These are phyloP conservation scores for Aspergillus ustus DNA, from an alignment of 2,329 filamentous ascomycete species.

Conservation along the genomic window DNA sequence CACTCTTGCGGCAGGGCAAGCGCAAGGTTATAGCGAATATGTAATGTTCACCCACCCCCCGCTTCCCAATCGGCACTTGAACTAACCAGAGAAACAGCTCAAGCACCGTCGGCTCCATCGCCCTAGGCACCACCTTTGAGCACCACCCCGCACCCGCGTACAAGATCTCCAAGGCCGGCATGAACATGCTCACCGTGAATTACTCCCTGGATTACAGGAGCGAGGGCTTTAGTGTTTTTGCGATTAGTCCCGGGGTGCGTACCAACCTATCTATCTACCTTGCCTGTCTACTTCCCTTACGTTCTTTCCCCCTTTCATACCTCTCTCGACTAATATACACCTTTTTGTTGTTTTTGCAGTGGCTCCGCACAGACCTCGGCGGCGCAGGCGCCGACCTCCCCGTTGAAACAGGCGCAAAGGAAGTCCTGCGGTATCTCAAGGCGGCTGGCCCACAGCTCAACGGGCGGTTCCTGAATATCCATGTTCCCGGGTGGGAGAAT, in stretches of 20 bases:
- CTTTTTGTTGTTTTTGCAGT: slow-evolving; percentile 36
- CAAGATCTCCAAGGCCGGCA: slow-evolving; percentile 54
- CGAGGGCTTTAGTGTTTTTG: slow-evolving; percentile 49
- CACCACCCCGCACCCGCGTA: slow-evolving; percentile 40
- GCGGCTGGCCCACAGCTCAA: slow-evolving; percentile 43
- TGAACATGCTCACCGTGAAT: slow-evolving; percentile 53
- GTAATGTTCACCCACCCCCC: slow-evolving; percentile 28
- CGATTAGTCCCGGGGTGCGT: slow-evolving; percentile 52
- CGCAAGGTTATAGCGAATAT: slow-evolving; percentile 53
- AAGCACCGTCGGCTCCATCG: slow-evolving; percentile 37
- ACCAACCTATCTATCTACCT: too few species aligned
- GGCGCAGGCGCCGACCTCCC: slow-evolving; percentile 47
- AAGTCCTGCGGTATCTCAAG: slow-evolving; percentile 52
- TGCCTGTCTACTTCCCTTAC: too few species aligned
- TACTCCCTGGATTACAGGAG: slow-evolving; percentile 33
- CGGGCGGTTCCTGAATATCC: slow-evolving; percentile 55
- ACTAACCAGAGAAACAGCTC: background rate
- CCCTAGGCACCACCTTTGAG: slow-evolving; percentile 27
- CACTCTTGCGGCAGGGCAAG: slow-evolving; percentile 42
- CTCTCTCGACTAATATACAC: background rate
- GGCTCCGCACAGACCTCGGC: slow-evolving; percentile 53
- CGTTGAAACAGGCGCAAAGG: slow-evolving; percentile 44
- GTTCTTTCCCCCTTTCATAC: too few species aligned
- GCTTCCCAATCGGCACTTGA: too few species aligned
- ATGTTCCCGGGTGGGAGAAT: slow-evolving; percentile 45